Evolutionary conservation across 2,329 filamentous ascomycete genomes (phyloP).

Genomic region (Teratosphaeria zuluensis): DNA sequence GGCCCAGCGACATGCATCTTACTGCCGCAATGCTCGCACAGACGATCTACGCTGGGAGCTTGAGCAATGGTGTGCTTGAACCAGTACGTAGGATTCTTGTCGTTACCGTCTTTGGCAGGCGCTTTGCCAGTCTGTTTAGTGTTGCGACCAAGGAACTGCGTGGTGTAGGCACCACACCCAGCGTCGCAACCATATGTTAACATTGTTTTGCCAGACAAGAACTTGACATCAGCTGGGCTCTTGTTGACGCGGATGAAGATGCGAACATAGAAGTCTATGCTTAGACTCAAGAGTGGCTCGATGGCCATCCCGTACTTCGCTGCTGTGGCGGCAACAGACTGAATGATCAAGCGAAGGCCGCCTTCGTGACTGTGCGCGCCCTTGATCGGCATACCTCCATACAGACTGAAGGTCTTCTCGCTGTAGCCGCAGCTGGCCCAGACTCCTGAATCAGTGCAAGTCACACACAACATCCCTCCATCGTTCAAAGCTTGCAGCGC

Average conservation of each 20-base stretch:
- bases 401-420: slow-evolving; percentile 89
- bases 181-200: slow-evolving; percentile 80
- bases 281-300: slow-evolving; percentile 83
- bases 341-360: slow-evolving; percentile 74
- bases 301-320: slow-evolving; percentile 79
- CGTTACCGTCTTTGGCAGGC: slow-evolving; percentile 34
- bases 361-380: slow-evolving; percentile 80
- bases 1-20: slow-evolving; percentile 84
- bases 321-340: slow-evolving; percentile 70
- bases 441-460: slow-evolving; percentile 90
- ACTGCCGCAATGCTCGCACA: slow-evolving; percentile 74
- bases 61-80: slow-evolving; percentile 71
- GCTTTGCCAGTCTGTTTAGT: slow-evolving; percentile 59
- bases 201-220: slow-evolving; percentile 85
- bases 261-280: slow-evolving; percentile 90
- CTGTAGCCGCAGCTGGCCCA: slow-evolving; percentile 91
- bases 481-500: slow-evolving; percentile 80
- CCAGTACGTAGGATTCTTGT: slow-evolving; percentile 47
- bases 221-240: slow-evolving; percentile 79
- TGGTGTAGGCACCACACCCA: slow-evolving; percentile 87
- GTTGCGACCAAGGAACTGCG: slow-evolving; percentile 66
- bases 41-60: slow-evolving; percentile 55
- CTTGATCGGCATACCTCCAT: slow-evolving; percentile 81
- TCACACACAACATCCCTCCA: slow-evolving; percentile 85
- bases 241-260: slow-evolving; percentile 76